These are phyloP conservation scores for Clitoria ternatea DNA, from an alignment of 306 rosid species.

Conservation along the genomic window DNA sequence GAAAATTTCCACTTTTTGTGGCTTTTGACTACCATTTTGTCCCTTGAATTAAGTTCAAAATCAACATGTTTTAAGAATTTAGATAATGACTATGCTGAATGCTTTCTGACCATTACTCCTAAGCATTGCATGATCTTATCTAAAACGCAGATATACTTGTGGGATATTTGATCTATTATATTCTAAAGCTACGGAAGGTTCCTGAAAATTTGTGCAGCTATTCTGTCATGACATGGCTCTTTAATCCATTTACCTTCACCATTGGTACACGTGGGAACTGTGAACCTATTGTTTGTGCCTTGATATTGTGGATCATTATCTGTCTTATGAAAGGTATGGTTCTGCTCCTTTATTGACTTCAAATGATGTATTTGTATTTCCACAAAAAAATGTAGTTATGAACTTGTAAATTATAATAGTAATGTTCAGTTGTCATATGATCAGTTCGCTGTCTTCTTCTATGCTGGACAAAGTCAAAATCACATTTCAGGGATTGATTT, in stretches of 20 bases:
- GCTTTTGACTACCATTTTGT: background rate
- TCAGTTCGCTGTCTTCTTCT: background rate
- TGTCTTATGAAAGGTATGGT: conserved; percentile 90
- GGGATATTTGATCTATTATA: conserved; percentile 65
- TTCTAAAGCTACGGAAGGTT: conserved; percentile 75
- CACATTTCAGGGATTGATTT: background rate
- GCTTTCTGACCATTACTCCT: background rate
- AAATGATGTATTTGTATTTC: too few species aligned
- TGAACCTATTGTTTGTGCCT: conserved; percentile 89
- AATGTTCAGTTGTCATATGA: background rate
- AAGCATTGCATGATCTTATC: conserved; percentile 6
- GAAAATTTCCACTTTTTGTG: background rate
- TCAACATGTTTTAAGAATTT: background rate
- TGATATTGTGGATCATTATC: conserved; percentile 71
- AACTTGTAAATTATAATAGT: background rate
- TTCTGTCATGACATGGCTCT: conserved; percentile 75
- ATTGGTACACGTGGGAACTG: conserved; percentile 94
- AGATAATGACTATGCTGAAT: background rate
- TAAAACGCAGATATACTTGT: conserved; percentile 75
- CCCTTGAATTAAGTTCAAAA: background rate
- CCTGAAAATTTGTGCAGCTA: conserved; percentile 57
- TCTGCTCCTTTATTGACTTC: conserved; percentile 21
- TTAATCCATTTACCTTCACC: conserved; percentile 91
- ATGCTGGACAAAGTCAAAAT: background rate
- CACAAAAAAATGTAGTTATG: too few species aligned